Evolutionary conservation across 495 filamentous ascomycete genomes (phyloP).

Genomic region (Tuber melanosporum): DNA sequence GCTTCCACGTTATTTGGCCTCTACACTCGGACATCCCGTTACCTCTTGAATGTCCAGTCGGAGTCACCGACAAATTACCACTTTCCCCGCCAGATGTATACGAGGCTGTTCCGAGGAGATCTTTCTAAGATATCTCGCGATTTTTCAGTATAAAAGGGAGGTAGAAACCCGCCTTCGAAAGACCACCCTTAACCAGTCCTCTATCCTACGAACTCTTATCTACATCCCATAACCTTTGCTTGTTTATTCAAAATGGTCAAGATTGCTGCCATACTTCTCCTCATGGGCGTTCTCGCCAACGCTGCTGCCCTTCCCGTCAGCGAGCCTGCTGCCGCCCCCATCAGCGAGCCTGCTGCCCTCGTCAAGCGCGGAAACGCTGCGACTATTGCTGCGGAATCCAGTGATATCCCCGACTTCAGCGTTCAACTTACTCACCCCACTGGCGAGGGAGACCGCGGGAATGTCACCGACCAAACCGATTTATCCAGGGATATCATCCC

Average conservation of each 20-base stretch:
- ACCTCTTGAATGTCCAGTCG: neutral
- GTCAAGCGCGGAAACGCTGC: conserved; percentile 9
- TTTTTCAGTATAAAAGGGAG: neutral
- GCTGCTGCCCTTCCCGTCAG: conserved; percentile 10
- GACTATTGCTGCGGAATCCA: neutral
- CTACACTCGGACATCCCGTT: neutral
- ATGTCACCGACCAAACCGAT: conserved; percentile 16
- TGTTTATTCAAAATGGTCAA: conserved; percentile 1
- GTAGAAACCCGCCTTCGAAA: neutral
- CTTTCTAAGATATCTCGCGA: neutral
- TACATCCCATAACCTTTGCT: neutral
- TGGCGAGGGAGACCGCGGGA: conserved; percentile 17
- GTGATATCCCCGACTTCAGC: conserved; percentile 8
- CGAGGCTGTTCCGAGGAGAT: neutral
- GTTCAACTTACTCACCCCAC: conserved; percentile 8
- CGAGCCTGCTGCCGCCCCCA: conserved; percentile 3
- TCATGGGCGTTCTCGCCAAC: conserved; percentile 8
- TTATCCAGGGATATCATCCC: conserved; percentile 18
- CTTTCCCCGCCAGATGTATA: neutral
- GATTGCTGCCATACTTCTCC: conserved; percentile 8
- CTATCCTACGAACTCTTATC: neutral
- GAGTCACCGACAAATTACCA: neutral
- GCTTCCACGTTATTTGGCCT: neutral
- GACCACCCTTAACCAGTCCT: neutral
- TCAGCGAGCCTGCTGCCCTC: neutral